Evolutionary conservation across 139 green algal genomes (phyloP), one percentile per base, ranked within the genome.

Genomic region (Dunaliella sp.): DNA sequence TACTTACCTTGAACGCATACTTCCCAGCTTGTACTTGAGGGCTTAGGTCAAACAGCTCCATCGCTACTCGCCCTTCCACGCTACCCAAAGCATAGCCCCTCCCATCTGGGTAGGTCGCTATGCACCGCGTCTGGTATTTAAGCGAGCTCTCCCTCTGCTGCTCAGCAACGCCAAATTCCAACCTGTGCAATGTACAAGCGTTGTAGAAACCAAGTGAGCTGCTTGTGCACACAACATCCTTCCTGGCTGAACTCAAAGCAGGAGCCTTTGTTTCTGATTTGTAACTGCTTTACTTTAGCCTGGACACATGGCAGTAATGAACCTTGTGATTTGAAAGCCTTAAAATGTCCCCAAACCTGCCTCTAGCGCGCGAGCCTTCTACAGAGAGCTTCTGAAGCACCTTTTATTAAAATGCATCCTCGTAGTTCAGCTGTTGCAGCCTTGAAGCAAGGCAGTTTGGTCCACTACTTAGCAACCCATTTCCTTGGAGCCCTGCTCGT

Each of bases 1-100:
- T n/a, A n/a, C 80, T 32, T 34, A 92, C 91, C 89, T 97, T 98
- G 92, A 98, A 98, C 0, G 96, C 96, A 81, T 98, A 98, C 89
- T 97, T 97, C 33, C 75, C 86, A 2, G 87, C 85, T 79, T 94
- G 91, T 7, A 86, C 87, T 65, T 87, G 83, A 35, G 87, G 83
- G 24, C 32, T 33, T 12, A 37, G 75, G 31, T 87, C 87, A 26
- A 87, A 77, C 30, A 85, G 78, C 83, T 90, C 87, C 83, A 90
- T 90, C 21, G 95, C 95, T 78, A 98, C 96, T 3, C 95, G 89
- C n/a, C 96, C 96, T 90, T 98, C 96, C 37, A 98, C 93, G 1
- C 90, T 95, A 83, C 88, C 91, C 36, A 98, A 83, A 24, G 96
- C 95, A 88, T 95, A 98, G 75, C 96, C 94, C 2, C 82, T 81